Conservation (phyloP, 1,284 basidiomycete genomes). For the Peniophora sp. region DNA sequence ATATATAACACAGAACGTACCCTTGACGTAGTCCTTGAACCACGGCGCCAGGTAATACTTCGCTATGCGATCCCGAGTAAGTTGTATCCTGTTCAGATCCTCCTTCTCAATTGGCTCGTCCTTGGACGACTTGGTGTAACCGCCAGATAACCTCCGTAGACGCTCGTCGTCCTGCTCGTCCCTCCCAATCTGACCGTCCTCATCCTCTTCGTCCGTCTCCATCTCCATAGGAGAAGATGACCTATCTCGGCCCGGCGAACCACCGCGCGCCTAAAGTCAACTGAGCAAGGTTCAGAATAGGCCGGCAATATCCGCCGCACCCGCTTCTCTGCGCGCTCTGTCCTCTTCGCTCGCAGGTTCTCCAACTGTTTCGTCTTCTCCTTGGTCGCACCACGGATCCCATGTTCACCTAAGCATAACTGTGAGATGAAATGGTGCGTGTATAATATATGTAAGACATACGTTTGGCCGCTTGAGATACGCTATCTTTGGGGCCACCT, state of each 20-base stretch:
- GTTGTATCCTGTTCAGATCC: conserved; percentile 49
- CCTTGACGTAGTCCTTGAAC: conserved; percentile 73
- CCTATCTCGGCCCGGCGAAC: conserved; percentile 57
- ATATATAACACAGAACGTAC: conserved; percentile 30
- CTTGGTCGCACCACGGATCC: conserved; percentile 72
- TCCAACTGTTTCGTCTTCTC: conserved; percentile 78
- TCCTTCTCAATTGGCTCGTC: conserved; percentile 46
- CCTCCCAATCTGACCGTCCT: conserved; percentile 67
- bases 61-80: conserved; percentile 58
- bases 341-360: conserved; percentile 76
- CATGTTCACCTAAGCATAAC: conserved; percentile 52
- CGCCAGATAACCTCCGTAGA: conserved; percentile 40
- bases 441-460: conserved; percentile 11
- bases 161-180: conserved; percentile 64
- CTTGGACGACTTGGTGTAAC: conserved; percentile 21
- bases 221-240: conserved; percentile 73
- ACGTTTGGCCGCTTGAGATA: conserved; percentile 72
- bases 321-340: conserved; percentile 71
- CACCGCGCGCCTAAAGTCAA: conserved; percentile 23
- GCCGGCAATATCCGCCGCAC: conserved; percentile 28
- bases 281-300: background rate
- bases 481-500: conserved; percentile 47
- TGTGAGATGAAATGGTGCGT: conserved; percentile 7
- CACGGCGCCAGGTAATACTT: conserved; percentile 63
- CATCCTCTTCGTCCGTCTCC: conserved; percentile 68